Evolutionary conservation across 2,329 filamentous ascomycete genomes (phyloP), one percentile per base, ranked within the genome.

Genomic region (Hymenoscyphus salicellus): DNA sequence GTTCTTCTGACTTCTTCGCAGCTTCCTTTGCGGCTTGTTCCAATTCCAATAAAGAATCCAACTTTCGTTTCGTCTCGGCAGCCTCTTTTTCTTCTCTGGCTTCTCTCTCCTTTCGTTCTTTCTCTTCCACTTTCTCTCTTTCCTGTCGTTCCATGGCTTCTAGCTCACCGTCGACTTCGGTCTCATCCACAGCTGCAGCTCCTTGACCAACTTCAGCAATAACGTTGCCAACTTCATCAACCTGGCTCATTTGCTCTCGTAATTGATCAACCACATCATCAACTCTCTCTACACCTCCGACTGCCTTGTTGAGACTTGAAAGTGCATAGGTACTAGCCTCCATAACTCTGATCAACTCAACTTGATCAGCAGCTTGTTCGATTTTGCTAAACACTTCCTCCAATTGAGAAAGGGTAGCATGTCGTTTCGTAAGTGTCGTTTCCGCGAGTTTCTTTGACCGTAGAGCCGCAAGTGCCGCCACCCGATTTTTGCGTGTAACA

Each of bases 151-250:
- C 88, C 79, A 99, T 80, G 3, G 83, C 88, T 70, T 90, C 89
- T 57, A 98, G 83, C 79, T 97, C 94, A 66, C 94, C 90, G 70
- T 97, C 93, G 63, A 98, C 86, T 75, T 96, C 93, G 23, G 74
- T 83, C 73, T 97, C 93, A 75, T 97, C 92, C 36, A 96, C 81
- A 68, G 74, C 77, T 69, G 73, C 77, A 16, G 78, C 79, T 14
- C 79, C 82, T 55, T 74, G 70, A 3, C 75, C 73, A 6, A 78
- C 77, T 70, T 95, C 92, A 61, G 88, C 87, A 67, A 98, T 84
- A 49, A 94, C 88, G 63, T 84, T 86, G 32, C 87, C 86, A 26
- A 98, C 85, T 78, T 98, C 94, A 74, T 97, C 93, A 28, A 89
- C 87, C 71, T 89, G 87, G 60, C 80, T 84, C 86, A 95, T 95